Conservation (phyloP, 2,329 filamentous ascomycete genomes). For the Venturia asperata region DNA sequence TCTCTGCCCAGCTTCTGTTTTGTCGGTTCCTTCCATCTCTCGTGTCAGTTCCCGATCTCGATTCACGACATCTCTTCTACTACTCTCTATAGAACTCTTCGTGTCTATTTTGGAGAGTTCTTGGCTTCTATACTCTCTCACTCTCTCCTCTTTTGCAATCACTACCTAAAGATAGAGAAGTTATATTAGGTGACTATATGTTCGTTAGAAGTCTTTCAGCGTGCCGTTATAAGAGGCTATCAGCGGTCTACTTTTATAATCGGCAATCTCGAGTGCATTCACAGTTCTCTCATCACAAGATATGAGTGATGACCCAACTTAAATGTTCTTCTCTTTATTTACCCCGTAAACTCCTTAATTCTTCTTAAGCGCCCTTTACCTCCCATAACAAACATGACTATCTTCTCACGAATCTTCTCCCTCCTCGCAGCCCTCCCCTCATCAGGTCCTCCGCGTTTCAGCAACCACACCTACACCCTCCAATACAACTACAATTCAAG, state of each 20-base stretch:
- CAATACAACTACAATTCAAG: not conserved
- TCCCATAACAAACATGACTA: not conserved
- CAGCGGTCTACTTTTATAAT: not conserved
- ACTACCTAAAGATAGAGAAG: no score
- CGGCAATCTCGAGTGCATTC: not conserved
- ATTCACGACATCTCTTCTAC: no score
- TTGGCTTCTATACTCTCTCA: not conserved
- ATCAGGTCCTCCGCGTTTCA: not conserved
- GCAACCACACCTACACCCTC: not conserved
- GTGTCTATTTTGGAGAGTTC: no score
- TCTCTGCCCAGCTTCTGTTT: no score
- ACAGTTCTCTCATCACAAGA: not conserved
- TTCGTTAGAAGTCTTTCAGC: not conserved
- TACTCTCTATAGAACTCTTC: no score
- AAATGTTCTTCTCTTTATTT: not conserved
- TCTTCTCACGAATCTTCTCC: constrained; percentile 7
- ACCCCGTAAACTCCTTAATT: not conserved
- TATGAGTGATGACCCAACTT: not conserved
- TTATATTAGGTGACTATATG: not conserved
- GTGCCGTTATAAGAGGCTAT: not conserved
- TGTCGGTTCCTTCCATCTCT: no score
- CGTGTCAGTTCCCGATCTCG: no score
- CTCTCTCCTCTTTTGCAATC: no score
- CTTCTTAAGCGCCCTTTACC: not conserved
- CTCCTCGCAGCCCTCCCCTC: not conserved